A percentile compares a stretch with the other conserved stretches of the same genome.
These are phyloP conservation scores for Ophiostoma piceae DNA, from an alignment of 2,329 filamentous ascomycete species.

Conservation along the genomic window DNA sequence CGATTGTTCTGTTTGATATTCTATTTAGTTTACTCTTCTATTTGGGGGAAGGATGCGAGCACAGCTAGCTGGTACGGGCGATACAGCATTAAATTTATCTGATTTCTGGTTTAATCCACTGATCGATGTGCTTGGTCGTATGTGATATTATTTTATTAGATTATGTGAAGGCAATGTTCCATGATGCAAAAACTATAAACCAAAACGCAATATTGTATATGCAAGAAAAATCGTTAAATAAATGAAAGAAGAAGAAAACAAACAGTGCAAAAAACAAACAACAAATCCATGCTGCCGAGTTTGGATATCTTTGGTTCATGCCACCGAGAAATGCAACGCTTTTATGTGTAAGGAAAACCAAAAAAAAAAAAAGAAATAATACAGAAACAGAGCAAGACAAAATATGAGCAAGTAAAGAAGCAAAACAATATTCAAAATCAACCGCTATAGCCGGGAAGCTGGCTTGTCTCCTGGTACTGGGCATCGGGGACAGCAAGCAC, in stretches of 20 bases:
- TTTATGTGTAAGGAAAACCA: slow-evolving; percentile 6
- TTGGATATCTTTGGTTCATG: slow-evolving; percentile 20
- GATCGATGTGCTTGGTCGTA: no score
- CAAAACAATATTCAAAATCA: slow-evolving; percentile 3
- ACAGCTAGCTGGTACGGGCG: background rate
- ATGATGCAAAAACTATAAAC: background rate
- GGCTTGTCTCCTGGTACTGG: slow-evolving; percentile 28
- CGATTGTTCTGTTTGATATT: background rate
- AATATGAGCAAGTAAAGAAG: background rate
- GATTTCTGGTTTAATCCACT: background rate
- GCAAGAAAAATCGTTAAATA: background rate
- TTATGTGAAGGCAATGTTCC: background rate
- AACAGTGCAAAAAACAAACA: background rate
- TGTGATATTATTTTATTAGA: background rate
- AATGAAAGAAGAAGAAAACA: background rate
- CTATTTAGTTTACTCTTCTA: slow-evolving; percentile 7
- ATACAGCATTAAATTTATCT: background rate
- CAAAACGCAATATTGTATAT: background rate
- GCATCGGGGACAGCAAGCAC: slow-evolving; percentile 35
- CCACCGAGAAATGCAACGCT: slow-evolving; percentile 19
- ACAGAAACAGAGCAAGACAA: slow-evolving; percentile 11
- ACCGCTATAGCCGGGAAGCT: slow-evolving; percentile 31
- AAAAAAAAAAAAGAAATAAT: background rate
- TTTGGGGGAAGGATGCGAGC: background rate
- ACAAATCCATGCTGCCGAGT: slow-evolving; percentile 17